phyloP scores from a whole-genome alignment of 176 grass and related monocot genomes.

The Oryza australiensis region DNA sequence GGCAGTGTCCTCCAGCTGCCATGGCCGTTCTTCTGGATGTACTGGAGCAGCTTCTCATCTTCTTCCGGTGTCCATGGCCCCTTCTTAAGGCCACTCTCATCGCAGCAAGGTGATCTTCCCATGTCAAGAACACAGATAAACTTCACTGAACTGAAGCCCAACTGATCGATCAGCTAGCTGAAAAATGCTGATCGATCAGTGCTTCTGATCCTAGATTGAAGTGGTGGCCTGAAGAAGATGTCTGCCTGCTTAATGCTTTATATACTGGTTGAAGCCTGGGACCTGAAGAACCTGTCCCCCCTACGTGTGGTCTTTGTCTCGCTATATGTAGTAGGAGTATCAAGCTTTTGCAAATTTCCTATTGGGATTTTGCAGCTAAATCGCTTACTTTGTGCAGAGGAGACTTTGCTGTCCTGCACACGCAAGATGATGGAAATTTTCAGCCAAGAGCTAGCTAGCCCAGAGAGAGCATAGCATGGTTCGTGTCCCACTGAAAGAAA shows the following conservation, averaged over 20 bases:
- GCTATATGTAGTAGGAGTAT: background rate
- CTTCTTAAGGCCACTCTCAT: constrained; percentile 79
- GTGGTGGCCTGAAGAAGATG: constrained; percentile 14
- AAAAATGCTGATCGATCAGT: background rate
- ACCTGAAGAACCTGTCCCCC: constrained; percentile 18
- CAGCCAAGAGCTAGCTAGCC: background rate
- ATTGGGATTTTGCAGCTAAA: background rate
- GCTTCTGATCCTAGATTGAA: background rate
- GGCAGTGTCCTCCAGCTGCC: constrained; percentile 87
- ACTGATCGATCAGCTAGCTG: background rate
- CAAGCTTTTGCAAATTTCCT: constrained; percentile 8
- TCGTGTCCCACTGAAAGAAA: constrained; percentile 38
- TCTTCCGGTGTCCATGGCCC: constrained; percentile 84
- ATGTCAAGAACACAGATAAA: constrained; percentile 1
- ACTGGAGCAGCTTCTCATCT: constrained; percentile 70
- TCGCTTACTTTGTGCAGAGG: constrained; percentile 4
- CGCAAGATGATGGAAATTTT: background rate
- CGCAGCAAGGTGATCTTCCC: constrained; percentile 74
- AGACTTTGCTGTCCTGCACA: constrained; percentile 3
- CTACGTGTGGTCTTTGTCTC: constrained; percentile 35
- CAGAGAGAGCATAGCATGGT: constrained; percentile 29
- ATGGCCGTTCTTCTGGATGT: constrained; percentile 75
- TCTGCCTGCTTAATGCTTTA: constrained; percentile 4
- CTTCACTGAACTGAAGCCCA: background rate
- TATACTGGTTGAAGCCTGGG: constrained; percentile 30